Conservation (phyloP, 345 rosid species). For the Euphorbia tirucalli region DNA sequence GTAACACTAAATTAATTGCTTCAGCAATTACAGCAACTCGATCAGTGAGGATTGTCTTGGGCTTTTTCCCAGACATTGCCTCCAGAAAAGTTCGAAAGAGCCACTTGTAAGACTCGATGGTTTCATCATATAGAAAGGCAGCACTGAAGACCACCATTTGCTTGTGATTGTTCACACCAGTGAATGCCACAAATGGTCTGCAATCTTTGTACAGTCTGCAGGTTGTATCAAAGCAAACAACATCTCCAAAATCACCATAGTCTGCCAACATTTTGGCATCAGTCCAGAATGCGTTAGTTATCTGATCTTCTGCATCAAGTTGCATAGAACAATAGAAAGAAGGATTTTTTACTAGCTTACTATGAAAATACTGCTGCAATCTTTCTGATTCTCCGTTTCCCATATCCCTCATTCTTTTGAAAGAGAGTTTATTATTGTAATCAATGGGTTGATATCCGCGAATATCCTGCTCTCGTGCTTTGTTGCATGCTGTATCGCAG, state of each 20-base stretch:
- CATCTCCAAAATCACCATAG: conserved; percentile 36
- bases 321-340: conserved; percentile 34
- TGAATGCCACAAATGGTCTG: conserved; percentile 26
- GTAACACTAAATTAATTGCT: conserved; percentile 23
- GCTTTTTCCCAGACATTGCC: conserved; percentile 33
- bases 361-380: conserved; percentile 27
- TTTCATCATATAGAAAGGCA: conserved; percentile 33
- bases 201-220: conserved; percentile 24
- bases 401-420: conserved; percentile 26
- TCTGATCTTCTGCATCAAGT: conserved; percentile 34
- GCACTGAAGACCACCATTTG: conserved; percentile 38
- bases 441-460: conserved; percentile 19
- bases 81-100: conserved; percentile 30
- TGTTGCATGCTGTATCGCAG: conserved; percentile 14
- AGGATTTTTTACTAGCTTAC: conserved; percentile 32
- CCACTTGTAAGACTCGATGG: conserved; percentile 38
- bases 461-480: conserved; percentile 9
- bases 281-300: conserved; percentile 37
- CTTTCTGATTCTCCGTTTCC: conserved; percentile 32
- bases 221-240: conserved; percentile 36
- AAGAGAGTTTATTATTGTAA: conserved; percentile 24
- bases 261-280: conserved; percentile 32
- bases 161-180: conserved; percentile 41
- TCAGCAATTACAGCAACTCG: conserved; percentile 28
- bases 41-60: conserved; percentile 32